Conservation (phyloP, 495 filamentous ascomycete species). For the Aspergillus steynii region DNA sequence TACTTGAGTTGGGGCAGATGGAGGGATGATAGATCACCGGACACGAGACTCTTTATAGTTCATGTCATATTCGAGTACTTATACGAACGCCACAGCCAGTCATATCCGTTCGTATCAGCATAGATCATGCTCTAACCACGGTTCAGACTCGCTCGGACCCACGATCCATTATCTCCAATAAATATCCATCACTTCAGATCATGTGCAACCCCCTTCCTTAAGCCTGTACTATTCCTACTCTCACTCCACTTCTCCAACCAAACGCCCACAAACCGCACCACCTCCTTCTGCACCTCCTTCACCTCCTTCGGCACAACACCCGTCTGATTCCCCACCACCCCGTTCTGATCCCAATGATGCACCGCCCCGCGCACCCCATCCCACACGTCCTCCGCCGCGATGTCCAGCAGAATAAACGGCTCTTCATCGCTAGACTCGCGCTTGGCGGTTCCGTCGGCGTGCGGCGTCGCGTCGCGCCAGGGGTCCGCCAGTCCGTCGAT, state of each 20-base stretch:
- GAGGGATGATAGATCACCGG: too few relatives aligned
- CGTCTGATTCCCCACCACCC: conserved; percentile 61
- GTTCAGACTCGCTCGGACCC: too few relatives aligned
- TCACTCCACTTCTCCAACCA: conserved; percentile 64
- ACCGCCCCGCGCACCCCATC: conserved; percentile 46
- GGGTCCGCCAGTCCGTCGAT: conserved; percentile 71
- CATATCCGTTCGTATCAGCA: too few relatives aligned
- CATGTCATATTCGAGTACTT: too few relatives aligned
- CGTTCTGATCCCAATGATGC: conserved; percentile 76
- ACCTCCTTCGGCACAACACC: conserved; percentile 49
- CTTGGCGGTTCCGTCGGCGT: conserved; percentile 48
- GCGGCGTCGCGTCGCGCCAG: conserved; percentile 67
- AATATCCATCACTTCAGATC: too few relatives aligned
- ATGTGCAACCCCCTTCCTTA: too few relatives aligned
- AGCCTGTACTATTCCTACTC: neutral
- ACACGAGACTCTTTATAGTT: too few relatives aligned
- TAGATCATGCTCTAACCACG: too few relatives aligned
- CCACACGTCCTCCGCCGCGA: conserved; percentile 21
- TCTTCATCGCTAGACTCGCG: conserved; percentile 55
- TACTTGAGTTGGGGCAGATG: too few relatives aligned
- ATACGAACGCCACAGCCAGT: too few relatives aligned
- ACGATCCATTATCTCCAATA: neutral
- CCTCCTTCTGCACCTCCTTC: conserved; percentile 51
- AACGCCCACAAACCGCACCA: conserved; percentile 59
- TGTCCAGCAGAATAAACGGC: conserved; percentile 63